Conservation (phyloP, 2,329 filamentous ascomycete genomes). For the Fusarium equiseti region DNA sequence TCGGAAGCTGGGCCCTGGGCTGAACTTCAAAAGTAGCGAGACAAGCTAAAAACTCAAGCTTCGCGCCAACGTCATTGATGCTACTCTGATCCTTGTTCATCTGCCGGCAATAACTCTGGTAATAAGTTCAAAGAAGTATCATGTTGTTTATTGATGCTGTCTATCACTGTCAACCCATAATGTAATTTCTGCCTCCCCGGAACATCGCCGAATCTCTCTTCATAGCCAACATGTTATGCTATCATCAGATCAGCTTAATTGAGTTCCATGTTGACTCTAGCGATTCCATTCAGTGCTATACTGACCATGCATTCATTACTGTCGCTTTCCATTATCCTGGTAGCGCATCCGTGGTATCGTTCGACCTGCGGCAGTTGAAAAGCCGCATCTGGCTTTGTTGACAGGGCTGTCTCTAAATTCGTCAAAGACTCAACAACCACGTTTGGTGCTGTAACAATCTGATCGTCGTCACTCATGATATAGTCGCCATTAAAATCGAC, state of each 20-base stretch:
- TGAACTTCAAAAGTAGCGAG: conserved; percentile 19
- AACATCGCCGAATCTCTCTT: conserved; percentile 20
- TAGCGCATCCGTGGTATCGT: conserved; percentile 30
- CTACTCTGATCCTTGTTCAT: conserved; percentile 27
- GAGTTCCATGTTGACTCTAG: conserved; percentile 56
- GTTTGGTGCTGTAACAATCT: conserved; percentile 4
- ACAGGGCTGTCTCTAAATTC: neutral
- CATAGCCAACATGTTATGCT: neutral
- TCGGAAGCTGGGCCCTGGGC: conserved; percentile 39
- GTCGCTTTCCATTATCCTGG: conserved; percentile 30
- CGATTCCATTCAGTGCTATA: conserved; percentile 51
- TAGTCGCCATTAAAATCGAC: conserved; percentile 50
- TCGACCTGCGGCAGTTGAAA: conserved; percentile 13
- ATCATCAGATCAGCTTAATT: conserved; percentile 18
- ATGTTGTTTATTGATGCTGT: conserved; percentile 41
- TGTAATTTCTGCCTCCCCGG: conserved; percentile 31
- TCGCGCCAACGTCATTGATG: conserved; percentile 36
- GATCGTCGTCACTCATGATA: conserved; percentile 44
- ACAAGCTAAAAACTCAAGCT: conserved; percentile 30
- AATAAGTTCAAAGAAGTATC: conserved; percentile 17
- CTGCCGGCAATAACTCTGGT: conserved; percentile 40
- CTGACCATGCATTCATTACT: conserved; percentile 42
- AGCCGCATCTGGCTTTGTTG: conserved; percentile 9
- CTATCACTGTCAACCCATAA: conserved; percentile 20
- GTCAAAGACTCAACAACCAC: conserved; percentile 18